Percentiles rank a stretch among this genome's conserved stretches.
These are phyloP conservation scores for Crithidia expoeki DNA, from an alignment of 208 protist species.

Conservation along the genomic window DNA sequence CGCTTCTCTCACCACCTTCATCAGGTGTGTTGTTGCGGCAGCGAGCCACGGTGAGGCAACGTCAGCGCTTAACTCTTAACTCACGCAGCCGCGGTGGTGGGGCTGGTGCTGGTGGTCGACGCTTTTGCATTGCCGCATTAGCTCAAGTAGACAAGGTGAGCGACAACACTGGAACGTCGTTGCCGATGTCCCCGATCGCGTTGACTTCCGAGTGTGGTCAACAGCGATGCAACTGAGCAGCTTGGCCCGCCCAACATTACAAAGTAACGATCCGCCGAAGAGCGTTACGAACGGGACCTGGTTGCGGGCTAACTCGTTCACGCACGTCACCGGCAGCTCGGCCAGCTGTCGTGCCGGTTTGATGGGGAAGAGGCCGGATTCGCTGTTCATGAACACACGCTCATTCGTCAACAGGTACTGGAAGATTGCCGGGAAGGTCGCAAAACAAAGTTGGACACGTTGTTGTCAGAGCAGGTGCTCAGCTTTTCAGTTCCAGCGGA, in stretches of 20 bases:
- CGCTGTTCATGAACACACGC: constrained; percentile 17
- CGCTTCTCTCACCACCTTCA: not conserved
- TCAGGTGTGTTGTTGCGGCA: not conserved
- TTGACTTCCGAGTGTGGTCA: constrained; percentile 4
- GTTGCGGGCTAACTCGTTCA: constrained; percentile 16
- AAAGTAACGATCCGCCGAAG: constrained; percentile 16
- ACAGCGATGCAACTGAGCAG: not conserved
- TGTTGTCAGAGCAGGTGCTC: constrained; percentile 11
- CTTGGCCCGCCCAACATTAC: not conserved
- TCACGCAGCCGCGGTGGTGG: not conserved
- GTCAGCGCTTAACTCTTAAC: not conserved
- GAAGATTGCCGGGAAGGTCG: constrained; percentile 7
- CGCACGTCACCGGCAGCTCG: constrained; percentile 19
- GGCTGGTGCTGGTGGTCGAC: not conserved
- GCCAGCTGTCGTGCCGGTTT: constrained; percentile 30
- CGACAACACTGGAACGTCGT: not conserved
- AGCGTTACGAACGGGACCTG: not conserved
- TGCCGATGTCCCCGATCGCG: not conserved
- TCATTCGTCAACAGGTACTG: constrained; percentile 17
- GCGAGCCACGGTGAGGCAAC: not conserved
- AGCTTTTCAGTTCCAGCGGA: constrained; percentile 17
- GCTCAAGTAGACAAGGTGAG: not conserved
- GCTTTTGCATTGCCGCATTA: not conserved
- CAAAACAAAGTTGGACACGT: not conserved
- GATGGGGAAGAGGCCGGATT: constrained; percentile 11